Evolutionary conservation across 2,329 filamentous ascomycete species (phyloP).

Genomic region (Arthrobotrys conoides): DNA sequence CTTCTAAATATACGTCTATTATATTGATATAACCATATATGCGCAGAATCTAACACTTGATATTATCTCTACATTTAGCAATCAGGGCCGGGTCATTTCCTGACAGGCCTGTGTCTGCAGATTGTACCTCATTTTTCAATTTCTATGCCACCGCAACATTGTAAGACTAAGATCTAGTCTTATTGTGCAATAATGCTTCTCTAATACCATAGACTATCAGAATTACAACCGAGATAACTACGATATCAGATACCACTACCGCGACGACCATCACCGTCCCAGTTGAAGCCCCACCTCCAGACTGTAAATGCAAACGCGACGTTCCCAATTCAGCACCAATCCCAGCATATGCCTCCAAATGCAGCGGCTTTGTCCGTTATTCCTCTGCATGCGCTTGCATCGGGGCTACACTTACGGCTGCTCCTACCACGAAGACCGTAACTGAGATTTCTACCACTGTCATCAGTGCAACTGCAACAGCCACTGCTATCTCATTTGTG

Average conservation of each 20-base stretch:
- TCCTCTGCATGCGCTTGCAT: constrained; percentile 20
- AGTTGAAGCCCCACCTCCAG: not conserved
- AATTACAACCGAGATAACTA: constrained; percentile 1
- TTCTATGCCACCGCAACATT: not conserved
- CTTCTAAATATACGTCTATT: no score
- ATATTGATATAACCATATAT: no score
- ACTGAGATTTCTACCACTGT: not conserved
- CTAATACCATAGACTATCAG: not conserved
- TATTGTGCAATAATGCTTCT: no score
- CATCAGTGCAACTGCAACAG: not conserved
- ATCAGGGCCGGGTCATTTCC: constrained; percentile 7
- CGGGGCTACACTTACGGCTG: not conserved
- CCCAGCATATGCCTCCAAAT: constrained; percentile 17
- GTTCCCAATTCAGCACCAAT: not conserved
- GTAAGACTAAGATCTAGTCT: constrained; percentile 2
- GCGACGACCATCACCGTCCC: not conserved
- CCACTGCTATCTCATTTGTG: not conserved
- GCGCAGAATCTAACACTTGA: not conserved
- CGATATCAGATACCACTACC: not conserved
- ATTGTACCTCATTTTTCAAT: not conserved
- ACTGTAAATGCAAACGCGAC: constrained; percentile 9
- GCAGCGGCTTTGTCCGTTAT: constrained; percentile 6
- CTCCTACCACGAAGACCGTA: constrained; percentile 1
- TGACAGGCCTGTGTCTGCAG: not conserved
- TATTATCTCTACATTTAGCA: not conserved